Evolutionary conservation across 1,284 basidiomycete species (phyloP), one percentile per base, ranked within the genome.

Genomic region (Cutaneotrichosporon arboriforme): DNA sequence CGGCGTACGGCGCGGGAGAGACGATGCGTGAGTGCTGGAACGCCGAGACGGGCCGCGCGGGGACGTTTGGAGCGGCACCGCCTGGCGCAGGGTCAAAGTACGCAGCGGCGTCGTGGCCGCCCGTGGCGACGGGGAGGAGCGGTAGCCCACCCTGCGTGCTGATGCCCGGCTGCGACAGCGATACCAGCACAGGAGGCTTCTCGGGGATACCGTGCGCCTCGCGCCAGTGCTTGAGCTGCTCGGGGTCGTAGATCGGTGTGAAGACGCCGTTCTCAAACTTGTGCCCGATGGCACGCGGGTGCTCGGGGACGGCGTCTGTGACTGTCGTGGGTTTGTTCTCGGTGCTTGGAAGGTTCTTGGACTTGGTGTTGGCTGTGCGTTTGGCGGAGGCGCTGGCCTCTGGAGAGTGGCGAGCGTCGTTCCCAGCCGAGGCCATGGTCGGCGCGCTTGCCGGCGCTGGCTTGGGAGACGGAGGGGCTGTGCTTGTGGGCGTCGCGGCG

Each of bases 161-260:
- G n/a, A n/a, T n/a, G n/a, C n/a, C n/a, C n/a, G n/a, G n/a, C n/a
- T n/a, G n/a, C n/a, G n/a, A n/a, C n/a, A n/a, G n/a, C n/a, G n/a
- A n/a, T n/a, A n/a, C 15, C 18, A 20, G 21, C 7, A 7, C n/a
- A 31, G 13, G 43, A 4, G 4, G 38, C n/a, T 36, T 49, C 4
- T 48, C 36, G 15, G 40, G 21, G 13, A 65, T 47, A 7, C 57
- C 54, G 14, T 58, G 48, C 36, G 58, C 55, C 41, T 57, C 46
- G 13, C 54, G 56, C 49, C 62, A 68, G 22, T 40, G 37, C 51
- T 57, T 57, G 33, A 68, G 56, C 21, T 66, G 57, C 0, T 61
- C 51, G 1, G 57, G 46, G 45, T 66, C 65, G 42, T 67, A 68
- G 9, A 61, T 44, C 2, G 60, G 57, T 26, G 53, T 66, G 42